These are phyloP conservation scores for Crucihimalaya himalaica DNA, from an alignment of 345 rosid genomes.

Conservation along the genomic window DNA sequence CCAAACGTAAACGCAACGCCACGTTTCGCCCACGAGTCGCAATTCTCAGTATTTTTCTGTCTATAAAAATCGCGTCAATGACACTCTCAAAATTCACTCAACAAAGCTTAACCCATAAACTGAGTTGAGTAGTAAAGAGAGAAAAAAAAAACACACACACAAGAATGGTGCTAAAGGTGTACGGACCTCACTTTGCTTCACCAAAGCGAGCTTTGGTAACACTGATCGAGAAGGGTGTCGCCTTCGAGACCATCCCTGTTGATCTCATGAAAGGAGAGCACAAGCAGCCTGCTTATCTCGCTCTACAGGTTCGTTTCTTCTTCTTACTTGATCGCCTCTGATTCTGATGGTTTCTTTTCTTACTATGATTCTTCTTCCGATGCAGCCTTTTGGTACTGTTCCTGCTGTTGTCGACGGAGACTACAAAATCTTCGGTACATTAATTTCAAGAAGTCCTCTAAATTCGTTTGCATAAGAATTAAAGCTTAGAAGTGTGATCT, in stretches of 20 bases:
- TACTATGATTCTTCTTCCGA: background rate
- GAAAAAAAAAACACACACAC: background rate
- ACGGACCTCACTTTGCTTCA: slow-evolving; percentile 55
- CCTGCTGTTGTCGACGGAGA: slow-evolving; percentile 80
- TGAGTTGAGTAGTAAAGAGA: background rate
- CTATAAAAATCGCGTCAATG: slow-evolving; percentile 4
- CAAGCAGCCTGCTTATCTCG: slow-evolving; percentile 53
- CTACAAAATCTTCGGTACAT: slow-evolving; percentile 62
- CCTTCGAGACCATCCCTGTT: slow-evolving; percentile 60
- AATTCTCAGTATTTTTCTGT: background rate
- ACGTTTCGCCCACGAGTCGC: slow-evolving; percentile 32
- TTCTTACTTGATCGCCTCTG: background rate
- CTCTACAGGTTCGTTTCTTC: slow-evolving; percentile 51
- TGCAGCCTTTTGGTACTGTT: slow-evolving; percentile 70
- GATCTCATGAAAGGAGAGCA: slow-evolving; percentile 72
- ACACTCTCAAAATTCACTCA: slow-evolving; percentile 1
- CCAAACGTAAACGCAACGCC: slow-evolving; percentile 9
- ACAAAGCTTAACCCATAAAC: background rate
- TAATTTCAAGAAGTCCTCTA: background rate
- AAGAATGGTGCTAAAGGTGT: slow-evolving; percentile 67
- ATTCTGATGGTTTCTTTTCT: slow-evolving; percentile 15
- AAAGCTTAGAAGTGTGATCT: no score
- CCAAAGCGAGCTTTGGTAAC: slow-evolving; percentile 55
- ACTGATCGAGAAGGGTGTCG: slow-evolving; percentile 54
- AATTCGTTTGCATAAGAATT: background rate